phyloP scores from a whole-genome alignment of 176 grass and related monocot species.

The Oryza glaberrima region DNA sequence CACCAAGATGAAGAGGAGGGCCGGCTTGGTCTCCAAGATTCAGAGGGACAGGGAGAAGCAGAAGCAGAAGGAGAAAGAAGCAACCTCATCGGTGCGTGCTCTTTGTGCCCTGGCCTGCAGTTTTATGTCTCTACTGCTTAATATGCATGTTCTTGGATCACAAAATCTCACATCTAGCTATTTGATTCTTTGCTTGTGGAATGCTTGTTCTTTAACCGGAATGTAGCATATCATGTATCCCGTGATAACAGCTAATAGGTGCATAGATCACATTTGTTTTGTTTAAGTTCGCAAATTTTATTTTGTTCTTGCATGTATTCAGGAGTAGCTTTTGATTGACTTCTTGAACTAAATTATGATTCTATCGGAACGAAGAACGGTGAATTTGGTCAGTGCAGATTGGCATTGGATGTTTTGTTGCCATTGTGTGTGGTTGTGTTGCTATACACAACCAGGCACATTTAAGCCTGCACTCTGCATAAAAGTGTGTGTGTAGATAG shows the following conservation, averaged over 20 bases:
- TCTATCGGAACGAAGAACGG: neutral
- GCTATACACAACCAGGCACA: neutral
- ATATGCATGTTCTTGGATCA: neutral
- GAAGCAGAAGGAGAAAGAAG: constrained; percentile 6
- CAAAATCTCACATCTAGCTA: neutral
- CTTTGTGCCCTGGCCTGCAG: neutral
- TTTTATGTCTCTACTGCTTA: neutral
- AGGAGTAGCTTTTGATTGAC: neutral
- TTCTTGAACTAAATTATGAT: neutral
- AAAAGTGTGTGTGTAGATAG: neutral
- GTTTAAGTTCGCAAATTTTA: neutral
- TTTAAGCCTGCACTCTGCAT: neutral
- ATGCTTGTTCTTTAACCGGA: neutral
- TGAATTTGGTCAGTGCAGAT: neutral
- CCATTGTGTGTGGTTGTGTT: neutral
- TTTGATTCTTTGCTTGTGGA: neutral
- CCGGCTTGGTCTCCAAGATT: constrained; percentile 51
- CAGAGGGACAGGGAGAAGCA: constrained; percentile 51
- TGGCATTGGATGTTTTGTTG: neutral
- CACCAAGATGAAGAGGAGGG: constrained; percentile 59
- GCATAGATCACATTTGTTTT: constrained; percentile 8
- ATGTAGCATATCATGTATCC: constrained; percentile 4
- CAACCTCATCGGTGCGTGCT: constrained; percentile 30
- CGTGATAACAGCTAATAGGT: neutral
- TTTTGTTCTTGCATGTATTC: neutral